phyloP scores from a whole-genome alignment of 1,284 basidiomycete species.

The Neolentinus lepideus region DNA sequence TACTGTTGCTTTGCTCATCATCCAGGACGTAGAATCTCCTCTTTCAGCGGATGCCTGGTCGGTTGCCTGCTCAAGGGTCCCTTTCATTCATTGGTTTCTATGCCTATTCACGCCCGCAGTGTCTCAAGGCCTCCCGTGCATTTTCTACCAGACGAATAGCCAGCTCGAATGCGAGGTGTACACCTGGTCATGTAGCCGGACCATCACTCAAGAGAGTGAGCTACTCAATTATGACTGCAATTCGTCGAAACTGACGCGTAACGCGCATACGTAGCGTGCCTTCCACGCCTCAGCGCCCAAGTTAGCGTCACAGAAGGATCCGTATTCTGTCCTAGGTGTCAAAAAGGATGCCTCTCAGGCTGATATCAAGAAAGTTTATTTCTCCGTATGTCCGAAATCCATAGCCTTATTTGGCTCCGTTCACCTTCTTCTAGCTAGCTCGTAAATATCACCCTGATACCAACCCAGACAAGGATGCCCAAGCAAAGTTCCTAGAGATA shows the following conservation, averaged over 20 bases:
- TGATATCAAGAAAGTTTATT: slow-evolving; percentile 98
- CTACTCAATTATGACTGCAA: background rate
- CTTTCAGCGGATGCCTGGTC: slow-evolving; percentile 25
- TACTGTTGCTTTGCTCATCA: slow-evolving; percentile 2
- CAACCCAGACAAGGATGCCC: slow-evolving; percentile 87
- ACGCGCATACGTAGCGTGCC: slow-evolving; percentile 43
- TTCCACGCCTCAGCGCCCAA: slow-evolving; percentile 65
- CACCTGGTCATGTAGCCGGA: background rate
- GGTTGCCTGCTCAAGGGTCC: slow-evolving; percentile 42
- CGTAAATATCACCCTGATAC: slow-evolving; percentile 98
- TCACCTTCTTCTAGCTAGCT: slow-evolving; percentile 61
- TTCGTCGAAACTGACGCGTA: background rate
- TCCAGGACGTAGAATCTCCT: background rate
- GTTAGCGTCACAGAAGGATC: slow-evolving; percentile 68
- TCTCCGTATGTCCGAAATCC: slow-evolving; percentile 54
- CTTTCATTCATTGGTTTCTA: slow-evolving; percentile 53
- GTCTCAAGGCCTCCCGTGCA: background rate
- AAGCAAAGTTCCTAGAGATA: slow-evolving; percentile 94
- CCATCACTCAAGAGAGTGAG: slow-evolving; percentile 6
- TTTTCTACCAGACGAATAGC: background rate
- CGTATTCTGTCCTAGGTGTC: slow-evolving; percentile 89
- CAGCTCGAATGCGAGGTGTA: background rate
- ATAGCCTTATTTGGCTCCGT: background rate
- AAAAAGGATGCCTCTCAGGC: slow-evolving; percentile 75
- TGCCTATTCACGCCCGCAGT: slow-evolving; percentile 36